Conservation (phyloP, 2,329 filamentous ascomycete species). For the Penicillium sp. region DNA sequence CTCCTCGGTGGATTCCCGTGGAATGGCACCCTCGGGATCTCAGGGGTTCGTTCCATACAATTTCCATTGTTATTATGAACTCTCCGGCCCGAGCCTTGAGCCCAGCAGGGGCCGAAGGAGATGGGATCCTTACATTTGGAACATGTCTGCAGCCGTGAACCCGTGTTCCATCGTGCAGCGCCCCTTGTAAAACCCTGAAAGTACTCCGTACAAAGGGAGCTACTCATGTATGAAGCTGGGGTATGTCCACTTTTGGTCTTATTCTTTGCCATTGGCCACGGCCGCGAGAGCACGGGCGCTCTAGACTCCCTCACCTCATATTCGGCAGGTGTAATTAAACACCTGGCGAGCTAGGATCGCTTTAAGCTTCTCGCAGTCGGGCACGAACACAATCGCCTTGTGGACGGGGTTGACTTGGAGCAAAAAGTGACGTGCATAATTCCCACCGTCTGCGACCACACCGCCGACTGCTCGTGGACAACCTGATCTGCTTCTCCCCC, state of each 20-base stretch:
- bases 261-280: not conserved
- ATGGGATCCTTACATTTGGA: slow-evolving; percentile 7
- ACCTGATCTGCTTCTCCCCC: not conserved
- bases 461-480: not conserved
- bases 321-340: slow-evolving; percentile 14
- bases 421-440: not conserved
- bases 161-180: not conserved
- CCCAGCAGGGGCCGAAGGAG: not conserved
- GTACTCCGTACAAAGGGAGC: not conserved
- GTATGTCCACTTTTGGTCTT: not conserved
- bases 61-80: not conserved
- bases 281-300: not conserved
- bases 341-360: slow-evolving; percentile 19
- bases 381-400: slow-evolving; percentile 5
- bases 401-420: not conserved
- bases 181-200: not conserved
- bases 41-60: slow-evolving; percentile 29
- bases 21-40: slow-evolving; percentile 20
- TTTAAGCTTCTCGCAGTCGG: not conserved
- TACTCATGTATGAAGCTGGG: not conserved
- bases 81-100: not conserved
- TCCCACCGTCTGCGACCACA: not conserved
- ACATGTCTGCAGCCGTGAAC: not conserved
- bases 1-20: slow-evolving; percentile 15
- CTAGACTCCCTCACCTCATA: not conserved